Base-by-base conservation (phyloP, 208 protist genomes). In the Acanthamoeba royreba region DNA sequence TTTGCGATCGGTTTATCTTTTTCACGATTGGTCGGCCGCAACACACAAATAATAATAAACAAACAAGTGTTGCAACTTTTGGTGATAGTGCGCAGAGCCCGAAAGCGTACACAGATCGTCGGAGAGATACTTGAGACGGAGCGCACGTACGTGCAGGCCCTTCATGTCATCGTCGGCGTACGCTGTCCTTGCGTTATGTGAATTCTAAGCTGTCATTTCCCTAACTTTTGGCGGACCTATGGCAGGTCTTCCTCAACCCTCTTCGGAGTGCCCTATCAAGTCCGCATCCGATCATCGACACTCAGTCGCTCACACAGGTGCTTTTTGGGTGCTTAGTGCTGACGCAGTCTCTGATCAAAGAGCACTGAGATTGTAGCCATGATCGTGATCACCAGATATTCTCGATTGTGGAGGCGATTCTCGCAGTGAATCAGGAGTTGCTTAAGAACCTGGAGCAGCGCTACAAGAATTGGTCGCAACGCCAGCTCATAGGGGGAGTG, bases 141-240 rank as follows among this genome's bases (percentile, higher is more conserved):
- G 81, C 81, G 81, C 3, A 69, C 81, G 7, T 89, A 89, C 53
- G 81, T 89, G 53, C 81, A 89, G 53, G 81, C 35, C 17, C 81
- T 89, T 2, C 46, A 63, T 40, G 81, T 66, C 38, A 66, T 89
- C 25, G 81, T 89, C 0, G 81, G 81, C 19, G 81, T 89, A 9
- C 31, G 81, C n/a, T n/a, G n/a, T n/a, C n/a, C n/a, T n/a, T n/a
- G n/a, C n/a, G n/a, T n/a, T n/a, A n/a, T n/a, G n/a, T n/a, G n/a
- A n/a, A n/a, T n/a, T n/a, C n/a, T n/a, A n/a, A n/a, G n/a, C n/a
- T n/a, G n/a, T n/a, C n/a, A n/a, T n/a, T n/a, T n/a, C n/a, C n/a
- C n/a, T n/a, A n/a, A n/a, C n/a, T n/a, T n/a, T n/a, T n/a, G n/a
- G n/a, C 53, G n/a, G 53, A 61, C n/a, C 53, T 61, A 61, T 61